Conservation (phyloP, 2,329 filamentous ascomycete genomes). For the Mariannaea sp. region DNA sequence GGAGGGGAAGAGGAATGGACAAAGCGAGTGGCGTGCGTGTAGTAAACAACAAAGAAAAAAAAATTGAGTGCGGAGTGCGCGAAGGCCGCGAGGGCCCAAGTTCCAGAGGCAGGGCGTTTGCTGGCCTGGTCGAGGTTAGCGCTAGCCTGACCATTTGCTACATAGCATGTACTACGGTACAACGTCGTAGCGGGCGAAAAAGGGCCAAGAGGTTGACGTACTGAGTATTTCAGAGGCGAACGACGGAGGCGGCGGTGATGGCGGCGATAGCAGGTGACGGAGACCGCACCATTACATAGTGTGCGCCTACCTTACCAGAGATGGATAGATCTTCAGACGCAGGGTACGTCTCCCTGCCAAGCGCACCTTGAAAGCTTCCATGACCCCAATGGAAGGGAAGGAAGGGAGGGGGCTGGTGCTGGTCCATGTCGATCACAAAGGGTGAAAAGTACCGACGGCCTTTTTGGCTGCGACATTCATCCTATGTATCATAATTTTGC, state of each 20-base stretch:
- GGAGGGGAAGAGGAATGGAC: not conserved
- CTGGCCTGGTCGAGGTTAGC: slow-evolving; percentile 14
- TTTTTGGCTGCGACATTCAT: too few relatives aligned
- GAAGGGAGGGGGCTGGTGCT: not conserved
- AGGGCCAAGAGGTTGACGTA: slow-evolving; percentile 4
- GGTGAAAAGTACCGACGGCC: too few relatives aligned
- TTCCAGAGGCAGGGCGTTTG: slow-evolving; percentile 4
- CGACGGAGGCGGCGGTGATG: slow-evolving; percentile 10
- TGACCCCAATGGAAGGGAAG: not conserved
- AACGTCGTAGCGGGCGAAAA: slow-evolving; percentile 6
- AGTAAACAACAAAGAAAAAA: slow-evolving; percentile 13
- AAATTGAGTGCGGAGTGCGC: slow-evolving; percentile 10
- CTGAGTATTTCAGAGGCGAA: too few relatives aligned
- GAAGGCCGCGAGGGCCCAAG: slow-evolving; percentile 17
- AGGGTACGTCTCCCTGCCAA: slow-evolving; percentile 21
- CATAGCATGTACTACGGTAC: too few relatives aligned
- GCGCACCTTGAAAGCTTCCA: not conserved
- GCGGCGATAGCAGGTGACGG: slow-evolving; percentile 5
- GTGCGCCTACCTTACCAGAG: not conserved
- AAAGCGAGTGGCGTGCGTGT: slow-evolving; percentile 12
- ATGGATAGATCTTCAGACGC: slow-evolving; percentile 29
- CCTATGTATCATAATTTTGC: too few relatives aligned
- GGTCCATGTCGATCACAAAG: too few relatives aligned
- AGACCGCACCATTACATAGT: slow-evolving; percentile 5
- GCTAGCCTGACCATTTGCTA: slow-evolving; percentile 8